phyloP scores from a whole-genome alignment of 495 filamentous ascomycete genomes.

The Hyphodiscus hymeniophilus region DNA sequence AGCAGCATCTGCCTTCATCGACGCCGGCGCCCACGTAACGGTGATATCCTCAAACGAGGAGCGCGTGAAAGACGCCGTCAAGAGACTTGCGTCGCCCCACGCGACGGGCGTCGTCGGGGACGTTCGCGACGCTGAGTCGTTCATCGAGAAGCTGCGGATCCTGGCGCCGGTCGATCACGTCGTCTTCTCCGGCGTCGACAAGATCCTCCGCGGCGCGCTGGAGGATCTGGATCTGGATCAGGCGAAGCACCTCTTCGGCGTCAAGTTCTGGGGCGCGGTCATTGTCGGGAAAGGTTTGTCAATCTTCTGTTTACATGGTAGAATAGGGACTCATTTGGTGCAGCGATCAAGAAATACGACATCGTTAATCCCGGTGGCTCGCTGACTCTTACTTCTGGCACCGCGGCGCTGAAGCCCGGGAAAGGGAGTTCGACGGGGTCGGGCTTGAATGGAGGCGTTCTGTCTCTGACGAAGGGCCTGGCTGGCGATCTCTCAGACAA shows the following conservation, averaged over 20 bases:
- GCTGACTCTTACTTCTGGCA: conserved; percentile 45
- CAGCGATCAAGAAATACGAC: conserved; percentile 31
- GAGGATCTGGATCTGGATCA: conserved; percentile 29
- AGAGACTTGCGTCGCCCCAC: conserved; percentile 19
- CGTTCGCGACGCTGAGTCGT: conserved; percentile 31
- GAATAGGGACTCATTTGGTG: not conserved
- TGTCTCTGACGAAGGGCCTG: conserved; percentile 34
- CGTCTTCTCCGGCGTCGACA: conserved; percentile 35
- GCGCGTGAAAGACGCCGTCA: conserved; percentile 24
- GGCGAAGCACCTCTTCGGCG: conserved; percentile 32
- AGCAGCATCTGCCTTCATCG: conserved; percentile 36
- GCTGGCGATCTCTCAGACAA: conserved; percentile 42
- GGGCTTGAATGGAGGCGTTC: conserved; percentile 31
- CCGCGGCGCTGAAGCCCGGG: conserved; percentile 30
- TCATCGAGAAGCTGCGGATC: conserved; percentile 24
- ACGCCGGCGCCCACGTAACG: conserved; percentile 37
- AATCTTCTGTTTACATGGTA: not conserved
- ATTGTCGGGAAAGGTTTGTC: conserved; percentile 29
- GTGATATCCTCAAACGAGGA: conserved; percentile 43
- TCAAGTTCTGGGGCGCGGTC: conserved; percentile 38
- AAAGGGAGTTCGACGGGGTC: conserved; percentile 27
- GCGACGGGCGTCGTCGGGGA: conserved; percentile 26
- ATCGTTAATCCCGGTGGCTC: conserved; percentile 35
- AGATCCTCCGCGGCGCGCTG: conserved; percentile 34
- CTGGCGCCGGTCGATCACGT: conserved; percentile 34